A percentile compares a stretch with the other conserved stretches of the same genome.
These are phyloP conservation scores for Phellopilus nigrolimitatus DNA, from an alignment of 1,284 basidiomycete genomes.

Conservation along the genomic window DNA sequence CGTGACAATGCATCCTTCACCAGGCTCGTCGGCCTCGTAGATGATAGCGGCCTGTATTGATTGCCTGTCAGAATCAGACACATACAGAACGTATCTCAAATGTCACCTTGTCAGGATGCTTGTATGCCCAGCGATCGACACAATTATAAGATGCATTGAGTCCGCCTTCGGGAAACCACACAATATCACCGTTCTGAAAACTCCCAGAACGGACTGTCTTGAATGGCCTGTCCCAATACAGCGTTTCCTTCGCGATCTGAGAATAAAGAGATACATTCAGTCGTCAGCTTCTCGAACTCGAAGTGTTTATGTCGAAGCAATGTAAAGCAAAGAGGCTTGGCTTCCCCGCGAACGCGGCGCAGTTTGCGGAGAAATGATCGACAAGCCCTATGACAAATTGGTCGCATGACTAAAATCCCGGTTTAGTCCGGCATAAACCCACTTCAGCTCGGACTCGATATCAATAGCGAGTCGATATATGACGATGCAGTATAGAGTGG, in stretches of 20 bases:
- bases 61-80: neutral
- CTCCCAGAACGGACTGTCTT: constrained; percentile 81
- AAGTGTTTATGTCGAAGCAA: neutral
- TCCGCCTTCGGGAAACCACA: constrained; percentile 92
- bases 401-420: constrained; percentile 1
- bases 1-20: constrained; percentile 71
- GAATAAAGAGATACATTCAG: neutral
- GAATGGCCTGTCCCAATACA: constrained; percentile 93
- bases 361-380: neutral
- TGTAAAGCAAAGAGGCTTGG: neutral
- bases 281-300: neutral
- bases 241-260: constrained; percentile 74
- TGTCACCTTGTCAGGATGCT: constrained; percentile 81
- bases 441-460: no score
- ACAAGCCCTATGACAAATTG: constrained; percentile 2
- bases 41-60: constrained; percentile 79
- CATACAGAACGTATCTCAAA: constrained; percentile 5
- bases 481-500: no score
- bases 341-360: neutral
- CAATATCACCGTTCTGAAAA: constrained; percentile 85
- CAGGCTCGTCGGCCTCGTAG: constrained; percentile 96
- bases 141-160: constrained; percentile 96
- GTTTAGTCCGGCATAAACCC: no score
- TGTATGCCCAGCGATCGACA: constrained; percentile 93
- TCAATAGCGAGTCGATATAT: no score